Evolutionary conservation across 106 monocot genomes (phyloP).

Genomic region (Platanthera guangdongensis): DNA sequence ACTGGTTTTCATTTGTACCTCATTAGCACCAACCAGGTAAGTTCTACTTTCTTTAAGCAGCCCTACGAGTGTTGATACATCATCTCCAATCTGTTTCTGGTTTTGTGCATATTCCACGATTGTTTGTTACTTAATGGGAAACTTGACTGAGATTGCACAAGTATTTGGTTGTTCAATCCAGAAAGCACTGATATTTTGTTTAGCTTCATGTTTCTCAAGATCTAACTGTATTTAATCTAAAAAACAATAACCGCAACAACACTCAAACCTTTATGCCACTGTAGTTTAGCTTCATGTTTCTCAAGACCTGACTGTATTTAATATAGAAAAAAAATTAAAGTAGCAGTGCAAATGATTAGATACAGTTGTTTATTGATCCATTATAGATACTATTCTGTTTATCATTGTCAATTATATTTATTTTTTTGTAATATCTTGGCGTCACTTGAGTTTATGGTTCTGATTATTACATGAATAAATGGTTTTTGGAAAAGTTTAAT

Average conservation of each 20-base stretch:
- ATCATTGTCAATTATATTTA: neutral
- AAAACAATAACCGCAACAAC: no score
- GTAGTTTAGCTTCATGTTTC: neutral
- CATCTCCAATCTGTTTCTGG: neutral
- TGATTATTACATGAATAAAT: neutral
- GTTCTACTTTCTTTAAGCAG: neutral
- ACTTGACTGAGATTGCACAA: neutral
- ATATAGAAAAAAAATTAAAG: neutral
- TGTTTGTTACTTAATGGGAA: neutral
- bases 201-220: neutral
- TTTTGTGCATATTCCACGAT: neutral
- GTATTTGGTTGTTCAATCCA: neutral
- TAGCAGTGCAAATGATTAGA: neutral
- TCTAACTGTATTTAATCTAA: neutral
- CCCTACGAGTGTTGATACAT: neutral
- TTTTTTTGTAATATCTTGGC: neutral
- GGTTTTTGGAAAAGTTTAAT: neutral
- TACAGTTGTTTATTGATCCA: neutral
- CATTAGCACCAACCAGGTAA: constrained; percentile 92
- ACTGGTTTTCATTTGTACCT: constrained; percentile 92
- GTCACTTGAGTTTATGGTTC: neutral
- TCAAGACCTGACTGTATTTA: neutral
- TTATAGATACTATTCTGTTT: neutral
- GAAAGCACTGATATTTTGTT: neutral
- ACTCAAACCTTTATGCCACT: no score